Conservation (phyloP, 352 stramenopile genomes). For the Phytophthora vignae region DNA sequence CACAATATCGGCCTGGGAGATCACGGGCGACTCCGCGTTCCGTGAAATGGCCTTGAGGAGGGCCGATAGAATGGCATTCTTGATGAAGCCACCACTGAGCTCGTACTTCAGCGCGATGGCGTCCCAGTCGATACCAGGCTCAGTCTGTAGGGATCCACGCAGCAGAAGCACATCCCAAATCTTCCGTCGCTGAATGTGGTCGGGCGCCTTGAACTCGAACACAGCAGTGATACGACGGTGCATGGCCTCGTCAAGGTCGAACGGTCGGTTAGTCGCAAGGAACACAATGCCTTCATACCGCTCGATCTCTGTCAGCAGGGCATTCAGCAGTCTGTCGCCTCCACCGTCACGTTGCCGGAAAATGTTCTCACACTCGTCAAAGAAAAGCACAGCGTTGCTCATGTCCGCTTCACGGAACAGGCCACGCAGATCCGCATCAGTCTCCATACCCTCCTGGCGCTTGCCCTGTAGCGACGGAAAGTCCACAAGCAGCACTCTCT, state of each 20-base stretch:
- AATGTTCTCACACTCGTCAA: constrained; percentile 91
- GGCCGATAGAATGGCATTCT: constrained; percentile 90
- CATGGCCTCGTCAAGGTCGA: constrained; percentile 91
- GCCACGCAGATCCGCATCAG: constrained; percentile 81
- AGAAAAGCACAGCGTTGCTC: constrained; percentile 91
- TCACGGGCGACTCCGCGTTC: constrained; percentile 61
- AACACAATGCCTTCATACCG: constrained; percentile 91
- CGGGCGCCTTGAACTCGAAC: constrained; percentile 89
- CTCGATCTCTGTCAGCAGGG: constrained; percentile 91
- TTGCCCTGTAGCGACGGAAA: constrained; percentile 89
- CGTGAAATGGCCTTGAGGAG: constrained; percentile 82
- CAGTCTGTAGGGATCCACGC: constrained; percentile 54
- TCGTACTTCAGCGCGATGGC: constrained; percentile 89
- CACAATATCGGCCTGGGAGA: constrained; percentile 83
- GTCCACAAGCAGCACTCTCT: constrained; percentile 89
- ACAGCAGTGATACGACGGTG: constrained; percentile 90
- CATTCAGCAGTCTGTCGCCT: constrained; percentile 81
- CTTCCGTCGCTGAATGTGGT: constrained; percentile 82
- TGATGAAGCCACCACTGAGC: constrained; percentile 91
- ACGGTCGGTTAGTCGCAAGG: constrained; percentile 88
- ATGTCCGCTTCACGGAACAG: constrained; percentile 91
- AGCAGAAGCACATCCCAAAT: constrained; percentile 87
- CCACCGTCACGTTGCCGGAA: constrained; percentile 87
- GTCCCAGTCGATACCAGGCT: constrained; percentile 84
- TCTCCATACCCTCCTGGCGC: constrained; percentile 75